Evolutionary conservation across 805 yeast genomes (phyloP), one percentile per base, ranked within the genome.

Genomic region (Nakazawaea wickerhamii): DNA sequence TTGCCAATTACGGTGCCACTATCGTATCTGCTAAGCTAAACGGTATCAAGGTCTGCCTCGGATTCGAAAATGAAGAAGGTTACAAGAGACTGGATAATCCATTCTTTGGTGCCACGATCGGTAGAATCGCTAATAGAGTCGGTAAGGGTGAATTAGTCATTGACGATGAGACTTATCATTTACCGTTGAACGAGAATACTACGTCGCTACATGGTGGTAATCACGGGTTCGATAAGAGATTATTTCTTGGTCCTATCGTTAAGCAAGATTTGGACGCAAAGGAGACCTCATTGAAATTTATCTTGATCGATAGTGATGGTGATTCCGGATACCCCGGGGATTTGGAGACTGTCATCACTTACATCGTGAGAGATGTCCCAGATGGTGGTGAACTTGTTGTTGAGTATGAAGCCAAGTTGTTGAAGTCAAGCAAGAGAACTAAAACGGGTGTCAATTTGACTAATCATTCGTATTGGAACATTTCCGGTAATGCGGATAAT

Each of bases 41-140:
- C 33, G 74, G 70, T 4, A 58, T 59, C 36, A 57, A 63, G 15
- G 60, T 71, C 27, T 71, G 65, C 4, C 52, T 61, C 36, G 71
- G 71, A 5, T 72, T 65, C 45, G 60, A 62, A 4, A 51, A 57
- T 31, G 66, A 63, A 22, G 50, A 48, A 22, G 59, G 52, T 27
- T 64, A 63, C 48, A 19, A 45, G 30, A 36, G 43, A 22, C 19
- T 23, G 34, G 50, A 64, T 25, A 70, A 74, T 52, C 77, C 79
- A 15, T 77, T 64, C 54, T 68, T 79, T 44, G 86, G 86, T 28
- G 77, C 84, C 22, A 74, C 83, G 15, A 70, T 79, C 30, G 88
- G 88, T 22, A 67, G 87, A 35, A 72, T 67, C 46, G 85, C 85
- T 41, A 81, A 81, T 57, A 67, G 87, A 45, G 71, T 81, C 39